Conservation (phyloP, 345 rosid species). For the Salix udensis region DNA sequence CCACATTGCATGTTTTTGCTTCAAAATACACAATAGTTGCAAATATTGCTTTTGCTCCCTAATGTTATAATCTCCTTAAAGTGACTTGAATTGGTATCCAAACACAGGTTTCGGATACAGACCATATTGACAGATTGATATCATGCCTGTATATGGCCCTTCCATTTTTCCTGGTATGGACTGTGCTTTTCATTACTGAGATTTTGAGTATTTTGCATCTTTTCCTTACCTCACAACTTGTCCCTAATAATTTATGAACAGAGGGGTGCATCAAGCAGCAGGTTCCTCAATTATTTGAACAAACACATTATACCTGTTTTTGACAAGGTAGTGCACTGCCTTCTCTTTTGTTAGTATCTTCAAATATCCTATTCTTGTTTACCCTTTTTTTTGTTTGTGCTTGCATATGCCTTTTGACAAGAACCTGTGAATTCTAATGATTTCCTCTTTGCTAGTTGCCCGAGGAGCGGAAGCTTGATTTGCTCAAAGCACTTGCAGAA, state of each 20-base stretch:
- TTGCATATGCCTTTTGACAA: neutral
- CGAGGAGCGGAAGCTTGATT: constrained; percentile 91
- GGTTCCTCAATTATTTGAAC: constrained; percentile 83
- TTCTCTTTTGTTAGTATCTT: neutral
- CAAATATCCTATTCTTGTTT: neutral
- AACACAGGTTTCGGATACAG: constrained; percentile 82
- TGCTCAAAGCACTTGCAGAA: constrained; percentile 93
- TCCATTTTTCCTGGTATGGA: constrained; percentile 85
- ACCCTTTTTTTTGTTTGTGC: neutral
- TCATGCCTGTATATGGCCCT: constrained; percentile 89
- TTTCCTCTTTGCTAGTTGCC: constrained; percentile 60
- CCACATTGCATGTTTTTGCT: neutral
- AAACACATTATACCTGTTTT: constrained; percentile 83
- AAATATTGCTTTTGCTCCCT: neutral
- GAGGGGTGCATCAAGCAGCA: constrained; percentile 96
- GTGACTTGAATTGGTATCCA: neutral
- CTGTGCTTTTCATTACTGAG: neutral
- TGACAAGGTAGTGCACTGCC: constrained; percentile 57
- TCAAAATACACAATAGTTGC: neutral
- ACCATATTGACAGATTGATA: constrained; percentile 91
- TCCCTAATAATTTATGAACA: constrained; percentile 23
- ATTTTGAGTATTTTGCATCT: neutral
- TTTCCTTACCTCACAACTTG: constrained; percentile 9
- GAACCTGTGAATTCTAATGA: constrained; percentile 1
- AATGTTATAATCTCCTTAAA: neutral